Base-by-base conservation (phyloP, 208 protist species). In the Trypanosoma platydactyli region DNA sequence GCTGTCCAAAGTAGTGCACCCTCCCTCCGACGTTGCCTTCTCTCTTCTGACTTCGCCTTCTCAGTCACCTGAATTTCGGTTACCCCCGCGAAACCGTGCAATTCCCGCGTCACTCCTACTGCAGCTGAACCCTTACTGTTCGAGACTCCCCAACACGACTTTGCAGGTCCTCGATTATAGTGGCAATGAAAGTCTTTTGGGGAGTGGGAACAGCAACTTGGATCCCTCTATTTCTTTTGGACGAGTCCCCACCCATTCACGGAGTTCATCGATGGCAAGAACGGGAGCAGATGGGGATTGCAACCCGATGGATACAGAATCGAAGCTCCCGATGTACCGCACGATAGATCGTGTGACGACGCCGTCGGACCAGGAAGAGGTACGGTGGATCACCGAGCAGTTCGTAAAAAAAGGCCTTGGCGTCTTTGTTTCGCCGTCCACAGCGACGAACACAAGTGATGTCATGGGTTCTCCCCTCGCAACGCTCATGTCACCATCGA, bases 351-450 rank as follows among this genome's bases (percentile, higher is more conserved):
- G 64, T 20, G 52, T 62, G 22, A 46, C 56, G 54, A 0, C 58
- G n/a, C 60, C 42, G 38, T 71, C 75, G 7, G 69, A 63, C 44
- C 79, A 59, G n/a, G 58, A 83, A 56, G 79, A 89, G 54, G 61
- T 81, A 13, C 53, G 76, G 20, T 80, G 73, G 75, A 15, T 85
- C 3, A 77, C 83, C 45, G 58, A 71, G 58, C 69, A 83, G 44
- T 89, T 81, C 67, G 64, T 89, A 22, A 73, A 77, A 61, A 73
- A 71, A 56, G 72, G 74, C 7, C 56, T 78, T 20, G 71, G 77
- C 42, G 24, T 24, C 46, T 70, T 71, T 72, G 30, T 27, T 20
- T 13, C 68, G 6, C 50, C 65, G 11, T 46, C 46, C 5, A 40
- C 18, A 49, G 44, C 46, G 20, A 20, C 25, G 24, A 16, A 50